A percentile compares a stretch with the other conserved stretches of the same genome.
Conservation (phyloP, 768 basidiomycete genomes). For the Obba rivulosa region DNA sequence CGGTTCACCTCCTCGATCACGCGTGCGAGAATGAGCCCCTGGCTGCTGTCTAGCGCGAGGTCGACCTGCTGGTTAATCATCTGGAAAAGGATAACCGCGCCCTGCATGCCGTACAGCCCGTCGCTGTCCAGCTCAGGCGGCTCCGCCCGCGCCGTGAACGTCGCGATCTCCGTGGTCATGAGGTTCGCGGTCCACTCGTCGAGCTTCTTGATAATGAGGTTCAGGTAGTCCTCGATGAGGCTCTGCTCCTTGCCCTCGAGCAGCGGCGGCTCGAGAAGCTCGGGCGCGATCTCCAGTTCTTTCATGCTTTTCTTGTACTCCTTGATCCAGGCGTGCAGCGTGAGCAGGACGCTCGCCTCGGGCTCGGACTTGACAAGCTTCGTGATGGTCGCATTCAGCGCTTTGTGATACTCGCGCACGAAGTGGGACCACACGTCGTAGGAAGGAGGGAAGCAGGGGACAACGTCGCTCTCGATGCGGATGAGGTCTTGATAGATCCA, state of each 20-base stretch:
- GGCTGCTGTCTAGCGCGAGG: constrained; percentile 90
- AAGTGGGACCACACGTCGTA: constrained; percentile 85
- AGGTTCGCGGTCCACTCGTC: constrained; percentile 96
- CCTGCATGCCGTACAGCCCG: constrained; percentile 82
- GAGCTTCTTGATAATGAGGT: constrained; percentile 88
- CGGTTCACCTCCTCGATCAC: constrained; percentile 86
- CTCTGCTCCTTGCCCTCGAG: constrained; percentile 91
- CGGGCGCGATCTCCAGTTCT: constrained; percentile 78
- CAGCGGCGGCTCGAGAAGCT: constrained; percentile 83
- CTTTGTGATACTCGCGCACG: constrained; percentile 86
- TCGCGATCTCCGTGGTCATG: constrained; percentile 83
- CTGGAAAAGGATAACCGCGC: constrained; percentile 93
- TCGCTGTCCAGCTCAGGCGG: constrained; percentile 89
- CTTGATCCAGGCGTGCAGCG: constrained; percentile 90
- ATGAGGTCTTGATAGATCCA: constrained; percentile 97
- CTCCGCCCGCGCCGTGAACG: constrained; percentile 77
- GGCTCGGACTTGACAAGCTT: constrained; percentile 66
- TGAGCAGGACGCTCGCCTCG: constrained; percentile 83
- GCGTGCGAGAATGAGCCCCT: constrained; percentile 86
- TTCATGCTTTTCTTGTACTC: constrained; percentile 95
- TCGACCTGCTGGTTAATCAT: constrained; percentile 98
- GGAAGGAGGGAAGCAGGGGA: constrained; percentile 85
- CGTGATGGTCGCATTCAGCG: constrained; percentile 70
- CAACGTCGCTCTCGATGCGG: constrained; percentile 85
- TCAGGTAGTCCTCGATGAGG: constrained; percentile 93